These are phyloP conservation scores for Blastocystis sp. DNA, from an alignment of 352 stramenopile genomes.

Conservation along the genomic window DNA sequence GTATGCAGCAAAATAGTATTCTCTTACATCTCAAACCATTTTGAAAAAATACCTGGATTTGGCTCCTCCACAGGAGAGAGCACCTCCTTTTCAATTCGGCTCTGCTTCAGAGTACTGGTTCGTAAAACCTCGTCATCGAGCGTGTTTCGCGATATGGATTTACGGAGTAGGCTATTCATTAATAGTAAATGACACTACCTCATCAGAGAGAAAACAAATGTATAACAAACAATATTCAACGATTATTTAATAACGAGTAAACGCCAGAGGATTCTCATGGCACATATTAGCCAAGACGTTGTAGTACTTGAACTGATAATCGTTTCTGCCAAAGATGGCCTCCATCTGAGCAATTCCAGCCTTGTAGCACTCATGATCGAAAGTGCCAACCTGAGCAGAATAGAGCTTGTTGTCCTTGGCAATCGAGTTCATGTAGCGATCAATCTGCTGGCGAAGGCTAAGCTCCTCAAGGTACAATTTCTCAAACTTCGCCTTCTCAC, in stretches of 20 bases:
- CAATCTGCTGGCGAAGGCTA: constrained; percentile 4
- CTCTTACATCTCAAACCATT: neutral
- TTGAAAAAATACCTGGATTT: neutral
- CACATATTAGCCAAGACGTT: constrained; percentile 54
- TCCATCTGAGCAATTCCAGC: constrained; percentile 30
- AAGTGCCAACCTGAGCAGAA: neutral
- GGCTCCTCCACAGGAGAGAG: neutral
- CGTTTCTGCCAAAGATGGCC: constrained; percentile 39
- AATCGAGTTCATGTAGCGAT: constrained; percentile 48
- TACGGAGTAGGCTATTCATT: neutral
- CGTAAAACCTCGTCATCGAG: neutral
- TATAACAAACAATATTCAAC: constrained; percentile 11
- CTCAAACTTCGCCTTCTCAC: constrained; percentile 39
- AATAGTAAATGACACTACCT: neutral
- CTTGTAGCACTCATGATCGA: constrained; percentile 36
- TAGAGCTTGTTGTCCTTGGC: constrained; percentile 25
- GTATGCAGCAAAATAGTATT: neutral
- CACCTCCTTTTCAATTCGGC: neutral
- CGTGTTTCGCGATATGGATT: neutral
- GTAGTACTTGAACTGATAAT: constrained; percentile 61
- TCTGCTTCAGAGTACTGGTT: neutral
- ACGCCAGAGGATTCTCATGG: constrained; percentile 40
- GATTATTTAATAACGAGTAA: neutral
- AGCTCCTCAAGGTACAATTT: constrained; percentile 36
- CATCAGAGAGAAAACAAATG: neutral